These are phyloP conservation scores for Coniochaeta sp. DNA, from an alignment of 2,329 filamentous ascomycete species.

Conservation along the genomic window DNA sequence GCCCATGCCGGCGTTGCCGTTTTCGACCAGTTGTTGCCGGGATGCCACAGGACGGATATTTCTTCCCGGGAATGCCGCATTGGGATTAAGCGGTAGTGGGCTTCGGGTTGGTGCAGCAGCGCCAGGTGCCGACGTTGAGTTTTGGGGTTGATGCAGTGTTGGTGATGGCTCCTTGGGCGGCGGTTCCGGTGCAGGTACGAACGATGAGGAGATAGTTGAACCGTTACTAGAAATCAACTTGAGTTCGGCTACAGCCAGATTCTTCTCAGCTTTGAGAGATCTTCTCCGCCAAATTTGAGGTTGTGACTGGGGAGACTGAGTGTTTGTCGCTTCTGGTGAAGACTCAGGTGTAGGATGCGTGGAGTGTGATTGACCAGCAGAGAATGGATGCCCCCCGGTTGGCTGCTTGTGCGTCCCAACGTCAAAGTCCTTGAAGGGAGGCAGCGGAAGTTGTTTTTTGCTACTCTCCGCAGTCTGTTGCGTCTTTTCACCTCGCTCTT, in stretches of 20 bases:
- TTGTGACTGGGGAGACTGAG: conserved; percentile 3
- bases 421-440: not conserved
- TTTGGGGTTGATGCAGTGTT: conserved; percentile 8
- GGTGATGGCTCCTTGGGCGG: conserved; percentile 15
- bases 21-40: conserved; percentile 10
- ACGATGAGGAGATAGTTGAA: conserved; percentile 30
- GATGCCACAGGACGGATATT: conserved; percentile 20
- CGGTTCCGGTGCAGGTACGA: conserved; percentile 7
- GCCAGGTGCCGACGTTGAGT: conserved; percentile 3
- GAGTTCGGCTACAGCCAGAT: conserved; percentile 38
- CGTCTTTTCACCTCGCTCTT: not conserved
- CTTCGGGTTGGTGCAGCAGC: conserved; percentile 6
- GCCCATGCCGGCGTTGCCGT: conserved; percentile 16
- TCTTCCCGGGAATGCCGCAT: conserved; percentile 17
- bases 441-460: not conserved
- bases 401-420: not conserved
- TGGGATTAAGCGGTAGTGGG: conserved; percentile 10
- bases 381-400: not conserved
- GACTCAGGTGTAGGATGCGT: not conserved
- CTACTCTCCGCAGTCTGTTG: not conserved
- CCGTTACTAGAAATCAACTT: conserved; percentile 42
- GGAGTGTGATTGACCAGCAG: not conserved
- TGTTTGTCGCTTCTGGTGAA: conserved; percentile 3
- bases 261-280: conserved; percentile 40
- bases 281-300: conserved; percentile 41